Evolutionary conservation across 2,329 filamentous ascomycete species (phyloP), one percentile per base, ranked within the genome.

Genomic region (Fusarium cyanostomum): DNA sequence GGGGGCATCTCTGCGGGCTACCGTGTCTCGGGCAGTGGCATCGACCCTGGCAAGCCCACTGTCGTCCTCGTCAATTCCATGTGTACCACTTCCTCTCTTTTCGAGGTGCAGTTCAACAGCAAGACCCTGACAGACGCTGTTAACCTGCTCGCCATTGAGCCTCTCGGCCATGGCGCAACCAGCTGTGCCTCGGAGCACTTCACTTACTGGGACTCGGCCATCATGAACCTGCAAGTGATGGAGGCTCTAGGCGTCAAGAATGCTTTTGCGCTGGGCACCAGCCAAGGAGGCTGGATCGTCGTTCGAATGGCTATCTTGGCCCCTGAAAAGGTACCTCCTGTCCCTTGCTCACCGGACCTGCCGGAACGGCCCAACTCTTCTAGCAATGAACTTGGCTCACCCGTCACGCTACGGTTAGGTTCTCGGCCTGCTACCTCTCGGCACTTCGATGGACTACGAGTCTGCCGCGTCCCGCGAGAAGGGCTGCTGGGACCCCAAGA

Each of bases 211-310:
- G 83, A 85, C 69, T 74, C 82, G 4, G 82, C 83, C 39, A 73
- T 78, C 56, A 81, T 87, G 81, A 80, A 80, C 10, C 72, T 86
- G 8, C 84, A 88, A 73, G 82, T 84, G 2, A 76, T 88, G 77
- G 80, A 85, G 34, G 77, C 77, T 6, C 75, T 85, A 4, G 76
- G 77, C 2, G 75, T 85, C 24, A 48, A 75, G 15, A 80, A 80
- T 74, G 82, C 80, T 0, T 85, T 82, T 59, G 78, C 79, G 1
- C 69, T 84, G 8, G 83, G 83, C 15, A 84, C 81, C 8, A 82
- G 80, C 52, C 81, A 84, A 69, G 82, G 82, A 18, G 83, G 82
- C 3, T 85, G 81, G 81, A 77, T 85, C 18, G 78, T 79, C 3
- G 71, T 75, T 4, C 76, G 82, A 13, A 83, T 85, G 79, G 82